These are phyloP conservation scores for Mortierella sp. DNA, from an alignment of 371 early-diverging fungal genomes.

Conservation along the genomic window DNA sequence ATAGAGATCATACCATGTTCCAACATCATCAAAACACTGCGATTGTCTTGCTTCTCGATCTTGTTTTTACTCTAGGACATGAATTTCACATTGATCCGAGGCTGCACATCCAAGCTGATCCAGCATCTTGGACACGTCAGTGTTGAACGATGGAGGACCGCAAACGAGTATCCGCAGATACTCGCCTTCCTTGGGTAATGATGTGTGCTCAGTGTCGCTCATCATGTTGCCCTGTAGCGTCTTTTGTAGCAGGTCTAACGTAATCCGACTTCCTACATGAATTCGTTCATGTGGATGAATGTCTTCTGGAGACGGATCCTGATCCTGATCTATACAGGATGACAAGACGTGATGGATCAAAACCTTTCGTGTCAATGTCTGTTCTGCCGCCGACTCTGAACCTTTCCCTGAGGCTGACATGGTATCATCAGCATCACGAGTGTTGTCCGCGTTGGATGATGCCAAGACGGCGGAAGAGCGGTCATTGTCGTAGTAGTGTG, in stretches of 20 bases:
- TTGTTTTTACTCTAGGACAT: constrained; percentile 34
- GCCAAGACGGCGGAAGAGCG: too few species aligned
- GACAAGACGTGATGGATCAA: constrained; percentile 40
- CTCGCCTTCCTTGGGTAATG: background rate
- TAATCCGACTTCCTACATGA: constrained; percentile 30
- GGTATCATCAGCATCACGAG: too few species aligned
- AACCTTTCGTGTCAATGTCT: constrained; percentile 6
- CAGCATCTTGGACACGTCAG: constrained; percentile 29
- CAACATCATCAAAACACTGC: too few species aligned
- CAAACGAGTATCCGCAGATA: constrained; percentile 32
- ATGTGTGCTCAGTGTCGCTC: background rate
- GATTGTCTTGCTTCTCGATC: background rate
- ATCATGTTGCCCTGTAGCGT: constrained; percentile 3
- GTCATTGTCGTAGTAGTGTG: background rate
- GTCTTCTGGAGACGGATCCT: background rate
- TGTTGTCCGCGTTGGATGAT: too few species aligned
- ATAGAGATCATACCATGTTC: too few species aligned
- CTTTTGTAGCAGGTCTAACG: constrained; percentile 13
- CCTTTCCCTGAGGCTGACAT: background rate
- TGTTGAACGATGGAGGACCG: constrained; percentile 42
- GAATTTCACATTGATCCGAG: constrained; percentile 19
- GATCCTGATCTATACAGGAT: background rate
- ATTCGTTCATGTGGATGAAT: constrained; percentile 3
- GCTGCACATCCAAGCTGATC: constrained; percentile 11
- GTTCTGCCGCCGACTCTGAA: too few species aligned